Evolutionary conservation across 2,329 filamentous ascomycete species (phyloP), one percentile per base, ranked within the genome.

Genomic region (Ophiosphaerella narmari): DNA sequence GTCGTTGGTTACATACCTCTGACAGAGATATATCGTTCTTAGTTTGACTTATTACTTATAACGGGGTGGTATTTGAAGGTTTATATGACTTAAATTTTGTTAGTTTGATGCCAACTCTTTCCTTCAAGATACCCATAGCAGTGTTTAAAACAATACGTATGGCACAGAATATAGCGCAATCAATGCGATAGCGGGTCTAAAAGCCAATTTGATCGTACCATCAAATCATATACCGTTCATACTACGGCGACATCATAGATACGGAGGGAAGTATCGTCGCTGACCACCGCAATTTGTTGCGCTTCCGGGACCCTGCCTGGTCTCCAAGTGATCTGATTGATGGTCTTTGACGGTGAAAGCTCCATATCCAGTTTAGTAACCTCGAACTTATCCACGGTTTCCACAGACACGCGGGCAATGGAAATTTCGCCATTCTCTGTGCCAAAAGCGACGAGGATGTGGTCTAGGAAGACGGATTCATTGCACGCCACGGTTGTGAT

Each of bases 231-330:
- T 7, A 29, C 40, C 16, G 7, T 9, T 37, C 14, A 38, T 8
- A 33, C 16, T 33, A 33, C 14, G 7, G 13, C n/a, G 12, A 68
- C 33, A 23, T 65, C 61, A 39, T 62, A 72, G 1, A 78, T 63
- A 29, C 75, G 63, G 12, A 77, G 54, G 4, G 72, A 75, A 4
- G 57, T 67, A 60, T 78, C 75, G 43, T 77, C 75, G 43, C 74
- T 76, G 13, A 69, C 73, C 7, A 74, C 69, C 4, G 74, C 74
- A 46, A 77, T 59, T 50, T 75, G 66, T 37, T 60, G 57, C 37
- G 45, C 32, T 6, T 38, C 51, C 7, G 45, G 52, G 1, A 23
- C 34, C 11, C 38, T 43, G 0, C 41, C 46, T 0, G 71, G 67
- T 37, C 70, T 65, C 71, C 71, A 74, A 5, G 52, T 61, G 38